Base-by-base conservation (phyloP, 352 stramenopile species). In the Pythium oligandrum region DNA sequence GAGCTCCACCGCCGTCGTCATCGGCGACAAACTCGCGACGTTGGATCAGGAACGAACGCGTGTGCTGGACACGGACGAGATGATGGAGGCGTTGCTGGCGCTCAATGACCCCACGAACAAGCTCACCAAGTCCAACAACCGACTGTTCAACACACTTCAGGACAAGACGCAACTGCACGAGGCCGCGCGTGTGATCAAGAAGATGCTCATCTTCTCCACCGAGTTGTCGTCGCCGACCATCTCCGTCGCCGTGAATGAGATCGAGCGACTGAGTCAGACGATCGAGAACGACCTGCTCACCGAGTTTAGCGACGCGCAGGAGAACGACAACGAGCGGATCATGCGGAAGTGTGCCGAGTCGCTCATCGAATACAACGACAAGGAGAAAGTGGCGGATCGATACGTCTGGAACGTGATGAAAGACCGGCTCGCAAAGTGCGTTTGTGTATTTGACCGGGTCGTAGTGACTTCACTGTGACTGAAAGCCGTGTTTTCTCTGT, bases 381-480 rank as follows among this genome's bases (percentile, higher is more conserved):
- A 88, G 46, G 83, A 93, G 34, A 91, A 90, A 51, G 77, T 91
- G 3, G 75, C 76, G 1, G 83, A 93, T 54, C 78, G 80, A 43
- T 93, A 83, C 44, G 80, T 93, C 34, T 93, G 83, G 83, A 93
- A 93, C 50, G 73, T 93, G 40, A 83, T 91, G 59, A 88, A 87
- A 43, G 76, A 90, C 34, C 65, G 61, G 7, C 61, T 93, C 7
- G 71, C 74, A 5, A 86, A 78, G 66, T 75, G 57, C 39, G 61
- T 66, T 1, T 6, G 1, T 11, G 34, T 33, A 43, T 3, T 44
- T 26, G 17, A 26, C 17, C 17, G 17, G 17, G 0, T 26, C 17
- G 17, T 26, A 26, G 17, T 26, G 17, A 26, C 17, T 26, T 26
- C 17, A 26, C 0, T 26, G 17, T 26, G 17, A 26, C 17, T 26